Percentiles rank a stretch among this genome's conserved stretches.
phyloP scores from a whole-genome alignment of 805 yeast genomes.

The Schwanniomyces sp. region DNA sequence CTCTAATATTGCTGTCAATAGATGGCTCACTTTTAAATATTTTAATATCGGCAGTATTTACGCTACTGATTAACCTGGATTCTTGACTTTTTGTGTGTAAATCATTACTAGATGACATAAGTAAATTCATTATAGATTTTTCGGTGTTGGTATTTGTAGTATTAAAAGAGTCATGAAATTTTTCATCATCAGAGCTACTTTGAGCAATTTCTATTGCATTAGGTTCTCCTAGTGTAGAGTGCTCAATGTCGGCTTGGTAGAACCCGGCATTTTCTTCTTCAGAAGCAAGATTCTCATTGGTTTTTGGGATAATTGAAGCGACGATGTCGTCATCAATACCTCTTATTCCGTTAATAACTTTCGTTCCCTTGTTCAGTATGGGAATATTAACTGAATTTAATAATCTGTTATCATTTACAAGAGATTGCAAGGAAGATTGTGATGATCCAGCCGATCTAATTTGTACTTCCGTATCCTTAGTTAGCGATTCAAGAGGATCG shows the following conservation, averaged over 20 bases:
- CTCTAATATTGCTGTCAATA: background rate
- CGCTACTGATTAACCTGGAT: too few species aligned
- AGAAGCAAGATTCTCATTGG: conserved; percentile 6
- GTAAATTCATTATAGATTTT: conserved; percentile 39
- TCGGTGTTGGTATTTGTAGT: conserved; percentile 35
- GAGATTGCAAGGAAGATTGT: conserved; percentile 39
- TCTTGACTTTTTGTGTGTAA: background rate
- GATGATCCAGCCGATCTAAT: conserved; percentile 36
- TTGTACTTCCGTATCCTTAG: conserved; percentile 21
- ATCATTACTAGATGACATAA: conserved; percentile 10
- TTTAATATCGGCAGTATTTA: background rate
- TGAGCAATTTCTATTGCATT: background rate
- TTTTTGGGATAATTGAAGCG: conserved; percentile 27
- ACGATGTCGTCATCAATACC: conserved; percentile 42
- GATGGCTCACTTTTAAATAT: background rate
- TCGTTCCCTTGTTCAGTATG: conserved; percentile 24
- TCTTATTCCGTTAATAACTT: conserved; percentile 42
- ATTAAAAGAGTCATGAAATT: conserved; percentile 31
- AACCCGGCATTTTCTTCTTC: conserved; percentile 9
- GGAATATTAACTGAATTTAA: conserved; percentile 20
- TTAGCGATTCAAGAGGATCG: conserved; percentile 33
- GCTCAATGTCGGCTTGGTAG: background rate
- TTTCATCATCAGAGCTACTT: conserved; percentile 8
- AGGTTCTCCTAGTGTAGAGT: background rate
- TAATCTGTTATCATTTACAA: conserved; percentile 26